These are phyloP conservation scores for Tuber brumale DNA, from an alignment of 495 filamentous ascomycete genomes.

Conservation along the genomic window DNA sequence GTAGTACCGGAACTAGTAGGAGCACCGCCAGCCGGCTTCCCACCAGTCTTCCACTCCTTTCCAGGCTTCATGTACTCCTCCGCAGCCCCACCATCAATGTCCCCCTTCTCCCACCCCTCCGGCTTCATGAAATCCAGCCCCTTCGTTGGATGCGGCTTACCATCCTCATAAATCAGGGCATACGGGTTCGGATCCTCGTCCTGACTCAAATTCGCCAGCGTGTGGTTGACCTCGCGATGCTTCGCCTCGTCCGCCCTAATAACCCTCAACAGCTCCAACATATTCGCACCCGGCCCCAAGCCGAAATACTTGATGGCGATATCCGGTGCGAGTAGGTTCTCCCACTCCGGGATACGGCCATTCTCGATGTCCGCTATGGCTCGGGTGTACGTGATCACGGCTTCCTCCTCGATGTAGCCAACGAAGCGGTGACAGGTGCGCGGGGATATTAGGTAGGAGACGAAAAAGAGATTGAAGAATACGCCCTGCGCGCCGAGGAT, in stretches of 20 bases:
- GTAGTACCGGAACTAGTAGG: background rate
- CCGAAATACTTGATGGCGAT: constrained; percentile 84
- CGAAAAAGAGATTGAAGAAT: constrained; percentile 91
- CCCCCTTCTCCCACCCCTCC: constrained; percentile 74
- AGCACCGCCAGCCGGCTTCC: background rate
- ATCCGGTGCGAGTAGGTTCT: constrained; percentile 67
- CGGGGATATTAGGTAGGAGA: constrained; percentile 81
- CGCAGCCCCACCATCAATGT: constrained; percentile 47
- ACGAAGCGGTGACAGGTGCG: constrained; percentile 92
- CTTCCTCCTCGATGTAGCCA: constrained; percentile 94
- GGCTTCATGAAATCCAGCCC: constrained; percentile 61
- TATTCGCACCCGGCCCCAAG: constrained; percentile 78
- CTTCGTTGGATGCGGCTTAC: constrained; percentile 61
- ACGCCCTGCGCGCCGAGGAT: constrained; percentile 66
- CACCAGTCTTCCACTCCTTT: background rate
- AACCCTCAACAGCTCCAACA: constrained; percentile 80
- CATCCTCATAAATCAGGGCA: constrained; percentile 47
- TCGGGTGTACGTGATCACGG: constrained; percentile 88
- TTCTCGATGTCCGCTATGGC: constrained; percentile 78
- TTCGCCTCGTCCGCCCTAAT: constrained; percentile 94
- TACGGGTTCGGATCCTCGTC: constrained; percentile 86
- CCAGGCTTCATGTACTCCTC: constrained; percentile 48
- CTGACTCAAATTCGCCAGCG: constrained; percentile 75
- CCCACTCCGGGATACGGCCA: constrained; percentile 76
- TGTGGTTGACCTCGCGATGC: constrained; percentile 96